A percentile compares a stretch with the other conserved stretches of the same genome.
phyloP scores from a whole-genome alignment of 163 green algal genomes.

The Chlorella variabilis region DNA sequence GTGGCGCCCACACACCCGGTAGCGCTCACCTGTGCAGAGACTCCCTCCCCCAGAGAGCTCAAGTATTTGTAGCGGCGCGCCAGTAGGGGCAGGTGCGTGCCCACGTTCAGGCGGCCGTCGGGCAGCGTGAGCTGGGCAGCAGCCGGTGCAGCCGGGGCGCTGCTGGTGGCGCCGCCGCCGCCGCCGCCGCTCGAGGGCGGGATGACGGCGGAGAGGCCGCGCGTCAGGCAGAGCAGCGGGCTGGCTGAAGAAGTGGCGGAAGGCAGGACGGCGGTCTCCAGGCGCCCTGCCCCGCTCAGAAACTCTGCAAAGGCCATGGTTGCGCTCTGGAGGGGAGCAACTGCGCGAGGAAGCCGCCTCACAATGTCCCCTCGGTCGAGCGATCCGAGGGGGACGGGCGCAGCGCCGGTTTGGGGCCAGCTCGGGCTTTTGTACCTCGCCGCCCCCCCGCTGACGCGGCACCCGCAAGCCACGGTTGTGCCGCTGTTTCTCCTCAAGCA shows the following conservation, averaged over 20 bases:
- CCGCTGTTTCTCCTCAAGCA: too few relatives aligned
- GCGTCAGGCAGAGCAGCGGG: conserved; percentile 19
- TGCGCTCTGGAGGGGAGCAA: too few relatives aligned
- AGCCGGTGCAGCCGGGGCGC: neutral
- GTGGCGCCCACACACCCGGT: too few relatives aligned
- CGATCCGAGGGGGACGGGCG: too few relatives aligned
- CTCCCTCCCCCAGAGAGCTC: conserved; percentile 46
- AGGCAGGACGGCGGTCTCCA: neutral
- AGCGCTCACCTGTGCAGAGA: conserved; percentile 47
- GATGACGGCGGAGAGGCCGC: neutral
- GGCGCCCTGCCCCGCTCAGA: neutral
- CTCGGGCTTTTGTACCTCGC: too few relatives aligned
- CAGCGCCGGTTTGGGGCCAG: too few relatives aligned
- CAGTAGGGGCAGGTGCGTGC: conserved; percentile 50
- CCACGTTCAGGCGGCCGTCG: conserved; percentile 49
- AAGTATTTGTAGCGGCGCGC: conserved; percentile 54
- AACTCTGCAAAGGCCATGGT: neutral
- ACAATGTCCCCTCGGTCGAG: too few relatives aligned
- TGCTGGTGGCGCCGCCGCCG: neutral
- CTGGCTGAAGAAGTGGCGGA: neutral
- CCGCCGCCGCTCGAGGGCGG: neutral
- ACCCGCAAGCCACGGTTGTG: too few relatives aligned
- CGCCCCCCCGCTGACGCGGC: too few relatives aligned
- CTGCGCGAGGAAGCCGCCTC: too few relatives aligned
- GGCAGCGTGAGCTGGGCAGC: conserved; percentile 35